These are phyloP conservation scores for Pseudopithomyces chartarum DNA, from an alignment of 2,329 filamentous ascomycete species.

Conservation along the genomic window DNA sequence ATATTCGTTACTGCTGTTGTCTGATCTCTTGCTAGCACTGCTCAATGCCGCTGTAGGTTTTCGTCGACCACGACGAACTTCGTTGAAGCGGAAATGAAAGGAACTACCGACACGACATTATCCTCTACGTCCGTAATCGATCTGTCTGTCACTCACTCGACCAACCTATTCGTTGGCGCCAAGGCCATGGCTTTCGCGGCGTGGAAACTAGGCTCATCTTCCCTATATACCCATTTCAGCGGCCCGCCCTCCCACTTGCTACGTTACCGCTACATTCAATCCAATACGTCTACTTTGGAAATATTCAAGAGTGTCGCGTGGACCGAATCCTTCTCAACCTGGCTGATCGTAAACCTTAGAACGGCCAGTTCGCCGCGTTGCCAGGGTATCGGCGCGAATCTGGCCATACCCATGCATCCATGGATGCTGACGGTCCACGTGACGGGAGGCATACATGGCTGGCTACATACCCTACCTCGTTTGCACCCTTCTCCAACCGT, in stretches of 20 bases:
- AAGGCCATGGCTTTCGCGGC: too few species aligned
- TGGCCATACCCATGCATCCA: not conserved
- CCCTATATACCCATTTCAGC: not conserved
- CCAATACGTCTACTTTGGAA: not conserved
- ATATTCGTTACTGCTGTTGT: too few species aligned
- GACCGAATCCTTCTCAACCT: not conserved
- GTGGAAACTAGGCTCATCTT: too few species aligned
- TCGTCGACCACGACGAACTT: too few species aligned
- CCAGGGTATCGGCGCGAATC: not conserved
- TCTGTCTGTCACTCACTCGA: too few species aligned
- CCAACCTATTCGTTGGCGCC: too few species aligned
- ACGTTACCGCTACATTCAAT: not conserved
- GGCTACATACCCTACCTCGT: not conserved
- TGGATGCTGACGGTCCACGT: not conserved
- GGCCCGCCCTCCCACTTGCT: slow-evolving; percentile 1
- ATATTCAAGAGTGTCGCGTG: not conserved
- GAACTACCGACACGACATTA: too few species aligned
- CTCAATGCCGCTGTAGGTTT: too few species aligned
- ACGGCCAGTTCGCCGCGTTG: not conserved
- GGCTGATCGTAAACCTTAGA: not conserved
- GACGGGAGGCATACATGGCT: not conserved
- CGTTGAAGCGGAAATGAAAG: too few species aligned
- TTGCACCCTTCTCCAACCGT: not conserved
- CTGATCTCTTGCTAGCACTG: too few species aligned
- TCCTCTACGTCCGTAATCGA: too few species aligned